Conservation (phyloP, 2,329 filamentous ascomycete species). For the Catunica adiposa region DNA sequence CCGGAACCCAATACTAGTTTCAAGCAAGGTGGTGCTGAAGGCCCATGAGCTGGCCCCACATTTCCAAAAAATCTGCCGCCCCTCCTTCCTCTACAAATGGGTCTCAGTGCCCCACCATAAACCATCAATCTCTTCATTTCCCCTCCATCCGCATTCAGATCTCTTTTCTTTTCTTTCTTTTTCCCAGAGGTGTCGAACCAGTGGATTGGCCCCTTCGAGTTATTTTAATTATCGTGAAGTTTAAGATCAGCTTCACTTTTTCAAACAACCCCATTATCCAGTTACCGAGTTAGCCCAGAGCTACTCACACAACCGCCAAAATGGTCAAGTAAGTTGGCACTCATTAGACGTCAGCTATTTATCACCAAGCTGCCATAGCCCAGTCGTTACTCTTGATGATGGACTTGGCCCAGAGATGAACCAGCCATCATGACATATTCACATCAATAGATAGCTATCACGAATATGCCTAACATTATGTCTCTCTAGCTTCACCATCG, state of each 20-base stretch:
- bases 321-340: conserved; percentile 90
- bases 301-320: conserved; percentile 55
- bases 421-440: neutral
- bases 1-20: too few relatives aligned
- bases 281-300: conserved; percentile 15
- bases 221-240: conserved; percentile 16
- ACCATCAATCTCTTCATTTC: conserved; percentile 9
- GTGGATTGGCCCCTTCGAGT: conserved; percentile 13
- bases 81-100: conserved; percentile 12
- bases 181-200: conserved; percentile 13
- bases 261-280: conserved; percentile 19
- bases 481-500: conserved; percentile 78
- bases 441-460: neutral
- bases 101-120: conserved; percentile 10
- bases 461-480: conserved; percentile 27
- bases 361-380: neutral
- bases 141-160: conserved; percentile 6
- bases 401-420: neutral
- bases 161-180: conserved; percentile 10
- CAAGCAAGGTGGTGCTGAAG: neutral
- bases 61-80: conserved; percentile 13
- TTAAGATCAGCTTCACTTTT: conserved; percentile 30
- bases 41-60: neutral
- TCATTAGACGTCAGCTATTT: neutral
- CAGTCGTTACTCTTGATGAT: neutral